Percentiles rank a stretch among this genome's conserved stretches.
phyloP scores from a whole-genome alignment of 1,139 yeast species.

The Protomyces arabidopsidicola region DNA sequence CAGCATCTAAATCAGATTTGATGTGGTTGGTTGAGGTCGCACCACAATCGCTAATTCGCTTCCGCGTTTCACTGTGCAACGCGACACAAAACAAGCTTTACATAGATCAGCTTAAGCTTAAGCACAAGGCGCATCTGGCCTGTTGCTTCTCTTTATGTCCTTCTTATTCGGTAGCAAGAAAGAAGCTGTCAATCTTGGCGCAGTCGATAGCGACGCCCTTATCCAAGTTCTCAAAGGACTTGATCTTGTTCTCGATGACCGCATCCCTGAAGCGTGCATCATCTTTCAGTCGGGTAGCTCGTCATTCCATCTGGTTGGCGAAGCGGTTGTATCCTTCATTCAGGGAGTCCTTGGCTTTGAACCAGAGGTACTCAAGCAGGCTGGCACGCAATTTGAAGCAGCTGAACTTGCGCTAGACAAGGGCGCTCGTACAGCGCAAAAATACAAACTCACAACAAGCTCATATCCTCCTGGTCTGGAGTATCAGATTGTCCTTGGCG shows the following conservation, averaged over 20 bases:
- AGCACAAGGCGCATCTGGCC: too few relatives aligned
- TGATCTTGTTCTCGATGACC: conserved; percentile 24
- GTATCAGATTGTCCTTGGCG: conserved; percentile 21
- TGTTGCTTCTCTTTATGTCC: not conserved
- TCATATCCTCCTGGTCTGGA: conserved; percentile 23
- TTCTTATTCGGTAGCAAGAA: conserved; percentile 11
- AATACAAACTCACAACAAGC: conserved; percentile 16
- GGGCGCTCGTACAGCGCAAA: conserved; percentile 47
- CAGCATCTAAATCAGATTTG: not conserved
- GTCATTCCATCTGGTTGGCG: conserved; percentile 21
- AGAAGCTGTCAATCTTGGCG: conserved; percentile 16
- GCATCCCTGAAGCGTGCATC: conserved; percentile 20
- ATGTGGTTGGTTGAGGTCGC: not conserved
- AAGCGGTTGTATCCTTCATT: conserved; percentile 23
- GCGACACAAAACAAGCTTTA: not conserved
- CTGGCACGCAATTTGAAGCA: conserved; percentile 64
- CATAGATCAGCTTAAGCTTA: too few relatives aligned
- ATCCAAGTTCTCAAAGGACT: conserved; percentile 23
- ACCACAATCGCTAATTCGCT: too few relatives aligned
- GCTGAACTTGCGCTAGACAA: conserved; percentile 69
- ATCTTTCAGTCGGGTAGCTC: conserved; percentile 9
- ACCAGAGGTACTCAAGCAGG: conserved; percentile 47
- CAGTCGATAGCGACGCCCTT: conserved; percentile 25
- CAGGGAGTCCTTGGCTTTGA: conserved; percentile 25
- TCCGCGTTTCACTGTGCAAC: too few relatives aligned